These are phyloP conservation scores for Baffinella frigidus DNA, from an alignment of 208 protist genomes.

Conservation along the genomic window DNA sequence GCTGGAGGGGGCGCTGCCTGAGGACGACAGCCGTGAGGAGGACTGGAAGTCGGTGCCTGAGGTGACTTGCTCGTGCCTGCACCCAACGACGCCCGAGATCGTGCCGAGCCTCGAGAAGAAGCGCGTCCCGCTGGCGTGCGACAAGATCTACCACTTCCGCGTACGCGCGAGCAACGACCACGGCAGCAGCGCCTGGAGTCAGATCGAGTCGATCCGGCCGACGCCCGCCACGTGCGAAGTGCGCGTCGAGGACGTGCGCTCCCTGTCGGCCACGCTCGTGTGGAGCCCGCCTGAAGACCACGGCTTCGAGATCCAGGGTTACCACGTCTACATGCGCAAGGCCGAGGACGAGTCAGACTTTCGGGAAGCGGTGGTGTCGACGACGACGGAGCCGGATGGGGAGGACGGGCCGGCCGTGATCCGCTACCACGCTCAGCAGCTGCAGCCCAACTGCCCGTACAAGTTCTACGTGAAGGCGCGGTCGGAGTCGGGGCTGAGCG, in stretches of 20 bases:
- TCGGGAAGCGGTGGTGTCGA: neutral
- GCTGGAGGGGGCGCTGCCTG: conserved; percentile 13
- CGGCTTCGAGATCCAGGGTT: neutral
- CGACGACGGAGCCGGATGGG: neutral
- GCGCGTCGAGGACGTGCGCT: conserved; percentile 20
- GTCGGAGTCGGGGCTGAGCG: conserved; percentile 1
- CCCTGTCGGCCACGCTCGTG: conserved; percentile 15
- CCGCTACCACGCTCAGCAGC: conserved; percentile 25
- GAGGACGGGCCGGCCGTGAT: neutral
- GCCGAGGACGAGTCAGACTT: conserved; percentile 16
- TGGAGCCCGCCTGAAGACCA: conserved; percentile 5
- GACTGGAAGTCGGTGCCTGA: conserved; percentile 53
- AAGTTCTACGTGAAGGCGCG: conserved; percentile 22
- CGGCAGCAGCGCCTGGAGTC: neutral
- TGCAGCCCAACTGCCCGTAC: conserved; percentile 53
- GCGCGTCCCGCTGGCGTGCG: neutral
- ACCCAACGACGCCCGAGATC: conserved; percentile 27
- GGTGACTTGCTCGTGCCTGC: conserved; percentile 24
- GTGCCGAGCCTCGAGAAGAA: conserved; percentile 49
- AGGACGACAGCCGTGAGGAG: conserved; percentile 56
- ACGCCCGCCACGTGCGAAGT: neutral
- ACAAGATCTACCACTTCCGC: conserved; percentile 61
- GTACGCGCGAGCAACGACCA: conserved; percentile 27
- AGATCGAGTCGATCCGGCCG: conserved; percentile 18
- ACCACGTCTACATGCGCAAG: conserved; percentile 4